Conservation (phyloP, 306 rosid species). For the Quercus bicolor region DNA sequence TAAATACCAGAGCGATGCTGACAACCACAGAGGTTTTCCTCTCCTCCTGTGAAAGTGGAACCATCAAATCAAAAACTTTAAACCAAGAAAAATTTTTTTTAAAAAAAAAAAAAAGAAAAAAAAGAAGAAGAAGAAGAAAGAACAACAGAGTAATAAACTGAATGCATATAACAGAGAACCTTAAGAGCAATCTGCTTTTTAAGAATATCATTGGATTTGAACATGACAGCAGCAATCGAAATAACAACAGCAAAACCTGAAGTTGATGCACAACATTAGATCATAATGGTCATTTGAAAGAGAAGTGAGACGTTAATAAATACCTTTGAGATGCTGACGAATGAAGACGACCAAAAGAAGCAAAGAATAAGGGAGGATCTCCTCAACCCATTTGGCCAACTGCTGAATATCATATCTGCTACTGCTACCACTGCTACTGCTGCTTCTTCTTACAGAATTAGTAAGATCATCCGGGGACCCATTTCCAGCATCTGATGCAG, state of each 20-base stretch:
- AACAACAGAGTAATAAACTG: not conserved
- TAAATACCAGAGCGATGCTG: conserved; percentile 70
- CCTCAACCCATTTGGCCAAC: conserved; percentile 72
- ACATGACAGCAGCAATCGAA: conserved; percentile 87
- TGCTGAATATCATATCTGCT: conserved; percentile 65
- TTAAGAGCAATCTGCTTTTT: conserved; percentile 82
- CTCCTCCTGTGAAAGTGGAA: conserved; percentile 81
- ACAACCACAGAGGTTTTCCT: conserved; percentile 71
- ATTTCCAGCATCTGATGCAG: not conserved
- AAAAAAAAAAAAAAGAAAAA: not conserved
- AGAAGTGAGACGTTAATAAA: not conserved
- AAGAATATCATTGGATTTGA: conserved; percentile 86
- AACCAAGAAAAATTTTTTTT: not conserved
- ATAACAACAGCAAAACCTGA: conserved; percentile 62
- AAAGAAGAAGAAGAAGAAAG: too few species aligned
- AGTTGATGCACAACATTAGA: conserved; percentile 12
- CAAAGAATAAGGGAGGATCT: conserved; percentile 77
- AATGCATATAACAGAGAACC: conserved; percentile 33
- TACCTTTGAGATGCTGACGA: conserved; percentile 91
- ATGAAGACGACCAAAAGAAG: conserved; percentile 73
- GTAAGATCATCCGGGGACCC: not conserved
- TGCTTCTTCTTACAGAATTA: conserved; percentile 1
- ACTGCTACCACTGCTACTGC: not conserved
- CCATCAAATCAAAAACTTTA: conserved; percentile 17
- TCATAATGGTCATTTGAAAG: conserved; percentile 7